Percentiles rank a stretch among this genome's conserved stretches.
Evolutionary conservation across 106 monocot species (phyloP).

Genomic region (Dioscorea dumetorum): DNA sequence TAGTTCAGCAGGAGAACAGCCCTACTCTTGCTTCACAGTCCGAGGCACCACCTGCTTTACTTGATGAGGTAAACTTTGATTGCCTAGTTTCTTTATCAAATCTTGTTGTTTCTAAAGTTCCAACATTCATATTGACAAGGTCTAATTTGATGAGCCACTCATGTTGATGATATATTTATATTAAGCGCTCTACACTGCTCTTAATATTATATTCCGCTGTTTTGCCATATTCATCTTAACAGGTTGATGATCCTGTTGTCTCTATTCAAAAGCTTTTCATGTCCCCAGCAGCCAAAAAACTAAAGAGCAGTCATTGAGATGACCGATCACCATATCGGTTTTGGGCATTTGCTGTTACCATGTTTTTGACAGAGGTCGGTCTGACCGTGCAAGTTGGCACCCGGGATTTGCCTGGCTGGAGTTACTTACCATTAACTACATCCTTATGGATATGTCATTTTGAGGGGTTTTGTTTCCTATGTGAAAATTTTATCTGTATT

Average conservation of each 20-base stretch:
- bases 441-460: no score
- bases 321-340: not conserved
- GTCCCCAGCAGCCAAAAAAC: conserved; percentile 43
- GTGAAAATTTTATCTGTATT: no score
- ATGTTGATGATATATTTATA: not conserved
- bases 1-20: conserved; percentile 36
- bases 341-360: not conserved
- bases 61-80: conserved; percentile 45
- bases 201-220: not conserved
- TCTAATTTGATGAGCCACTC: not conserved
- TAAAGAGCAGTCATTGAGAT: conserved; percentile 16
- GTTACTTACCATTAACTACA: no score
- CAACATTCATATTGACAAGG: no score
- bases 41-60: conserved; percentile 18
- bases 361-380: not conserved
- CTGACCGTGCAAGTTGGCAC: no score
- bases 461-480: no score
- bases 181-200: not conserved
- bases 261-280: conserved; percentile 74
- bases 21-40: conserved; percentile 5
- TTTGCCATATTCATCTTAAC: not conserved
- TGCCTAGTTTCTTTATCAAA: not conserved
- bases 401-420: no score
- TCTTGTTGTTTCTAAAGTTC: not conserved
- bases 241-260: conserved; percentile 69